Evolutionary conservation across 2,329 filamentous ascomycete species (phyloP), one percentile per base, ranked within the genome.

Genomic region (Aureobasidium sp.): DNA sequence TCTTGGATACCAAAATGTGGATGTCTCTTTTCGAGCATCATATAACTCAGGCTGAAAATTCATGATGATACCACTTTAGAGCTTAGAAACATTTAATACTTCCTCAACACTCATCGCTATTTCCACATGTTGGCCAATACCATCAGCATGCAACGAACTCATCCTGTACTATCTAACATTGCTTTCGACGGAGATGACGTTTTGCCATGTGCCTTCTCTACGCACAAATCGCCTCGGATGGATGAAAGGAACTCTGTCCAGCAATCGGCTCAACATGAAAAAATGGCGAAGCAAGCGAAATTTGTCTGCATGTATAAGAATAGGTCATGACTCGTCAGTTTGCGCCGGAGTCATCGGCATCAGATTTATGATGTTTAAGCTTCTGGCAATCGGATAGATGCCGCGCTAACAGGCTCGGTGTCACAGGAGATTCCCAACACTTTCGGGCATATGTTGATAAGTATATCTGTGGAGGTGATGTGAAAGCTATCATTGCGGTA

Each of bases 331-430:
- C 37, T 54, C 50, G 50, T 53, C 50, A 41, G n/a, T 16, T 11
- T 41, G 50, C 9, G 36, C 50, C 25, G 49, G 13, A 16, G 50
- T 2, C 36, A 44, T 21, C 34, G 51, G 51, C 51, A 58, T 25
- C 41, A 47, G n/a, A 29, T 41, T 36, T 36, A 37, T 37, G 54
- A 58, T 58, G 39, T 47, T 58, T 58, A 29, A 48, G 14, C 30
- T 47, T 25, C 34, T 48, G 32, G 42, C 37, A 32, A 48, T 48
- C 54, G 54, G 54, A 58, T 21, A 58, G 54, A 45, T 57, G 25
- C 16, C n/a, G n/a, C 53, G 41, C 53, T 57, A 57, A 57, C n/a
- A 57, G 32, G 42, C 21, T 32, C 54, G 54, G 54, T 48, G 54
- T 58, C 30, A 58, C 54, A 58, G 42, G 9, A 27, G 39, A 21